Base-by-base conservation (phyloP, 2,329 filamentous ascomycete genomes). In the Verticillium nonalfalfae region DNA sequence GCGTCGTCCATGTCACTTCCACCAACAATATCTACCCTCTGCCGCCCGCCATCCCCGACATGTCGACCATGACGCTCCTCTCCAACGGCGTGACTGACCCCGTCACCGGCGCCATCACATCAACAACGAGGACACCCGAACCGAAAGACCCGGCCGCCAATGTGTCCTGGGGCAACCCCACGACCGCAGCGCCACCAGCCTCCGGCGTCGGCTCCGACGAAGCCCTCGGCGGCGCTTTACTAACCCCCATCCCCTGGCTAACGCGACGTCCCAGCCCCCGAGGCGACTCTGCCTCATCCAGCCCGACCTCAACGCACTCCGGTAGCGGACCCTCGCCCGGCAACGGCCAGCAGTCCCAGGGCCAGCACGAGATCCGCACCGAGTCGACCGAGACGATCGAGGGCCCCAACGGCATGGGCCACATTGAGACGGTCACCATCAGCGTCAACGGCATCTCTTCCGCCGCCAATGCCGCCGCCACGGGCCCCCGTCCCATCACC, bases 181-280 rank as follows among this genome's bases (percentile, higher is more conserved):
- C 70, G 65, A 73, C 71, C n/a, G 67, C 74, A 2, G 67, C 72
- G 1, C 71, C 71, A 2, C 26, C 54, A 5, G 73, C 75, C 9
- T 74, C 78, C 13, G 72, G 76, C 0, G 78, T 94, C 7, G 93
- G 92, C 1, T 92, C 90, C 57, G 94, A 98, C 68, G 94, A 97
- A 72, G 90, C 89, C 13, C 79, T 98, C 1, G 94, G 94, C 26
- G 95, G 95, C 7, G 95, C 95, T 0, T 80, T 97, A 18, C 80
- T 99, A 58, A 98, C 94, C 1, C 95, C 94, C 0, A 98, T 99
- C 61, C 91, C 93, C 0, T 99, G 95, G 95, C 78, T 98, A 58
- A 81, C 76, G 33, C 75, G 78, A 50, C 71, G 67, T 40, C 66
- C 31, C 64, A 66, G 61, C 34, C 63, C 58, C 9, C 58, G 50